phyloP scores from a whole-genome alignment of 495 filamentous ascomycete genomes.

The Aspergillus taichungensis region DNA sequence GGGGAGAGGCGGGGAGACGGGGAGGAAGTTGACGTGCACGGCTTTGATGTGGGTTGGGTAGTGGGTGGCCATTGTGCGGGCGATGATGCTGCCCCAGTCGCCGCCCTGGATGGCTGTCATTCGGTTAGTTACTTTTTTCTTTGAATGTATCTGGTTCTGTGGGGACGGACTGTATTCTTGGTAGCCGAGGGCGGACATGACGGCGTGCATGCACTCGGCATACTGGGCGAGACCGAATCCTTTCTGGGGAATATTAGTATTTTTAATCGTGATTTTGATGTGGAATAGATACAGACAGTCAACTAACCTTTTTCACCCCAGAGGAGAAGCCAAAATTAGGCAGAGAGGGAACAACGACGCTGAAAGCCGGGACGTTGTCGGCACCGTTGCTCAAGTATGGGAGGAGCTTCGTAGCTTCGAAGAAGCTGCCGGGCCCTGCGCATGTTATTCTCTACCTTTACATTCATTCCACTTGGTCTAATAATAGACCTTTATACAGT shows the following conservation, averaged over 20 bases:
- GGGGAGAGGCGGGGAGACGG: constrained; percentile 23
- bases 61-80: constrained; percentile 28
- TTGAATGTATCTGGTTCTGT: not conserved
- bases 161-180: constrained; percentile 28
- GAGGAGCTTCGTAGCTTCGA: constrained; percentile 57
- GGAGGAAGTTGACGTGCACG: constrained; percentile 36
- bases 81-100: constrained; percentile 41
- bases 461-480: not conserved
- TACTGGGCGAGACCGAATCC: constrained; percentile 36
- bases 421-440: constrained; percentile 58
- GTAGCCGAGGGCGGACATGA: constrained; percentile 38
- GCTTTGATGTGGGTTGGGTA: constrained; percentile 35
- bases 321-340: constrained; percentile 66
- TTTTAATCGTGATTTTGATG: no score
- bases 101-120: constrained; percentile 40
- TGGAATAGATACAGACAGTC: not conserved
- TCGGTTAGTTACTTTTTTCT: constrained; percentile 1
- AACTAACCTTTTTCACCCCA: constrained; percentile 36
- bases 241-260: constrained; percentile 7
- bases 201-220: constrained; percentile 32
- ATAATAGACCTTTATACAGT: not conserved
- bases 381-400: constrained; percentile 41
- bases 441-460: not conserved
- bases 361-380: constrained; percentile 46
- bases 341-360: constrained; percentile 61